These are phyloP conservation scores for Raddia guianensis DNA, from an alignment of 176 grass and related monocot genomes.

Conservation along the genomic window DNA sequence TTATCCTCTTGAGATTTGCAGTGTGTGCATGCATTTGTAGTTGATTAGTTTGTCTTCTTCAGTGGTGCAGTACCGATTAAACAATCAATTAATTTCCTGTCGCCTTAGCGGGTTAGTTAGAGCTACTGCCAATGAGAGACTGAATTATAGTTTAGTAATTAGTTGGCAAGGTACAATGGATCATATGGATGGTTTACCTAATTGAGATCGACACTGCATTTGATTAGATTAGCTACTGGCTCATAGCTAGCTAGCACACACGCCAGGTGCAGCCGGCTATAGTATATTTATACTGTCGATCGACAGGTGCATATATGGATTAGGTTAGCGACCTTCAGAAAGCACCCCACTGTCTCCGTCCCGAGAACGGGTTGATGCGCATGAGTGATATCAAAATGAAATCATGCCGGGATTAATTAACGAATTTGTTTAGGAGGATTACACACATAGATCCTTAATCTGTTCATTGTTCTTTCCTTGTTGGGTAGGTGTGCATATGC, in stretches of 20 bases:
- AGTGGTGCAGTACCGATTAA: neutral
- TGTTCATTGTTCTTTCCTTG: slow-evolving; percentile 35
- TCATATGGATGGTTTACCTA: slow-evolving; percentile 45
- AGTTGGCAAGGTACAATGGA: slow-evolving; percentile 29
- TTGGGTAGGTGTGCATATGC: slow-evolving; percentile 13
- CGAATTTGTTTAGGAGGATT: neutral
- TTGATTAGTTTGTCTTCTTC: neutral
- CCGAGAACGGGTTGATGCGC: slow-evolving; percentile 9
- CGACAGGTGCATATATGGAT: slow-evolving; percentile 26
- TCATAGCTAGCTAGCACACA: neutral
- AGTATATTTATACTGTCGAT: neutral
- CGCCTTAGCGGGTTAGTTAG: slow-evolving; percentile 49
- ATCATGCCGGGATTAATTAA: neutral
- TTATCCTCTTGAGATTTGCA: too few relatives aligned
- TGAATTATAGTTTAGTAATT: neutral
- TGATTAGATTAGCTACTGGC: slow-evolving; percentile 2
- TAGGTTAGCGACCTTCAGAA: slow-evolving; percentile 44
- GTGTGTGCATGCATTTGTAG: neutral
- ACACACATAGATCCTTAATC: neutral
- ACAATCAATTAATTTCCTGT: slow-evolving; percentile 10
- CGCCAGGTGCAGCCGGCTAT: slow-evolving; percentile 27
- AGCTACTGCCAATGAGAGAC: neutral
- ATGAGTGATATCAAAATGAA: neutral
- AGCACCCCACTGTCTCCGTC: slow-evolving; percentile 51
- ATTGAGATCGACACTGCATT: slow-evolving; percentile 35